Base-by-base conservation (phyloP, 805 yeast species). In the Hanseniaspora singularis region DNA sequence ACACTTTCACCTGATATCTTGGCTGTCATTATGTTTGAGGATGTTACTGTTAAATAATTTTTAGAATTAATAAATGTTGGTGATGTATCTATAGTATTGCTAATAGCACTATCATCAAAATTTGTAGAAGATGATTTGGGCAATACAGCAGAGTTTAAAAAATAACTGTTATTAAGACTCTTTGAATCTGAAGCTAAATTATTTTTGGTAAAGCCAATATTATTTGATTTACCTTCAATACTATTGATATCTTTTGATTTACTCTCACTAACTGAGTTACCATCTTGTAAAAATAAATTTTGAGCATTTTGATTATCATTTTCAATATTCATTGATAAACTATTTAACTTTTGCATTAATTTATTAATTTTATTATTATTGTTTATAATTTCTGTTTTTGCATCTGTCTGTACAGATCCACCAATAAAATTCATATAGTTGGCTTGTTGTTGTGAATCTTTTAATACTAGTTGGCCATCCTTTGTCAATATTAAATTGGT, bases 351-450 rank as follows among this genome's bases (percentile, higher is more conserved):
- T 19, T 37, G 33, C 48, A 44, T 44, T 3, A 44, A 20, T n/a
- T 37, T 44, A n/a, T 36, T 32, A 15, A 44, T 37, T 37, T 44
- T 39, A 14, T 39, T 30, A 12, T 40, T 32, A 9, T 38, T 38
- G 16, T 23, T 40, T 7, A 20, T 16, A 11, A 32, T 32, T 10
- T 24, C 44, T 22, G 37, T 40, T 22, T 16, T 23, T 8, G 31
- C 23, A 18, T 24, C 30, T 15, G 41, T 37, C n/a, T 12, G 12
- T 20, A 33, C 4, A 30, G 41, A 12, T 37, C 37, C 48, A 16
- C 48, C 48, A 15, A 44, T 44, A 19, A 37, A 44, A 37, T 44
- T 28, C 48, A 44, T 44, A 18, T 44, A 44, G 19, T 44, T 32
- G 8, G 23, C 33, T 16, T 44, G 48, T 37, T 44, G 48, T n/a